Base-by-base conservation (phyloP, 2,329 filamentous ascomycete species). In the Fusarium zealandicum region DNA sequence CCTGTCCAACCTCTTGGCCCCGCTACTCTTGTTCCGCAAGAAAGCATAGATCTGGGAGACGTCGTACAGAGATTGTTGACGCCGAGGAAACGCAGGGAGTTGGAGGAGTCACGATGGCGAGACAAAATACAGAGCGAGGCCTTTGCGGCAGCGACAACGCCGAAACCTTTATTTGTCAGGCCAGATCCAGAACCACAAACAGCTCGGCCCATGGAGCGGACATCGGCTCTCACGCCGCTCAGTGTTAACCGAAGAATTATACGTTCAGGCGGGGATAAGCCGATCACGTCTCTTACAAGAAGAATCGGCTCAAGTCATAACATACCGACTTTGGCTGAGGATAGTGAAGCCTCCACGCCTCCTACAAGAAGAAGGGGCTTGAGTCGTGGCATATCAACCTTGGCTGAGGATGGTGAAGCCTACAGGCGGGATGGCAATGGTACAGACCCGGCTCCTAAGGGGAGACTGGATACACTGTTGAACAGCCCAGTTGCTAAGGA, bases 41-140 rank as follows among this genome's bases (percentile, higher is more conserved):
- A 86, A 44, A 88, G 84, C 47, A 76, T 88, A 43, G 86, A 89
- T 65, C 75, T 89, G 2, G 74, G 70, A 12, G 69, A 73, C 13
- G 70, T 72, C 32, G 68, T 57, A 8, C 68, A 71, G 27, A 66
- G 47, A 32, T 63, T 75, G n/a, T 59, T 64, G 18, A 76, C 74
- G 1, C 74, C 75, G 2, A 67, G 73, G 37, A 76, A 76, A 49
- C 70, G 68, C 9, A 72, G 67, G 16, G 58, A 65, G 5, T 27
- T 65, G 11, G 66, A 70, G 30, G 53, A 59, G 17, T 44, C 45
- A 4, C 57, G 51, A 41, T 45, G 42, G 27, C 41, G 38, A 4
- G 55, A 49, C 4, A 51, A 54, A 17, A 33, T 57, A 13, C 53
- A 52, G 8, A 47, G 28, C 14, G 51, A 51, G 18, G 32, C 54